These are phyloP conservation scores for Fagopyrum homotropicum DNA, from an alignment of 148 eudicot genomes.

Conservation along the genomic window DNA sequence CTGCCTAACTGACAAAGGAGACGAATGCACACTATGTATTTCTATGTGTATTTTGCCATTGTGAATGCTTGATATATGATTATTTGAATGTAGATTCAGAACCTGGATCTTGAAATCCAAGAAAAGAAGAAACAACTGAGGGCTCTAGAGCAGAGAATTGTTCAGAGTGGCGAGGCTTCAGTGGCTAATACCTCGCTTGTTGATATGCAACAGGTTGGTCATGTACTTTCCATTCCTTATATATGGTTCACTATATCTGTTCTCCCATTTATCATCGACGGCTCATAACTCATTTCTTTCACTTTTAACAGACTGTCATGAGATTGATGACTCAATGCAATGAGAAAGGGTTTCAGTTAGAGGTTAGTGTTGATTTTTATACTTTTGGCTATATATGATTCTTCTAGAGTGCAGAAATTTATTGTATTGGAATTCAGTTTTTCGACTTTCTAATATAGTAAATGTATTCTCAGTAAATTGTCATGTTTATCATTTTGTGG, in stretches of 20 bases:
- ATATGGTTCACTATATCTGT: neutral
- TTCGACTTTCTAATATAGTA: neutral
- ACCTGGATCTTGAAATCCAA: constrained; percentile 76
- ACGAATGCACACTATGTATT: neutral
- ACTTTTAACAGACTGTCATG: constrained; percentile 53
- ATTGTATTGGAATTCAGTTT: neutral
- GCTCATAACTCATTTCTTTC: constrained; percentile 4
- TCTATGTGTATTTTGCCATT: neutral
- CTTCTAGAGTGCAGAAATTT: neutral
- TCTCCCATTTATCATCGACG: neutral
- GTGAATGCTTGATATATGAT: neutral
- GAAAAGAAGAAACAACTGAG: constrained; percentile 86
- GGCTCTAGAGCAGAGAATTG: constrained; percentile 74
- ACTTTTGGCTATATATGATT: neutral
- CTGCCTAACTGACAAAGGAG: neutral
- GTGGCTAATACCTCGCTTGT: constrained; percentile 69
- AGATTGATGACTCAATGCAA: constrained; percentile 80
- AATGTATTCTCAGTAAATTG: neutral
- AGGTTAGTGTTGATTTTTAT: constrained; percentile 37
- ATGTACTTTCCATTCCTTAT: constrained; percentile 6
- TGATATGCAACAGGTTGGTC: constrained; percentile 98
- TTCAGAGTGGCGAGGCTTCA: constrained; percentile 77
- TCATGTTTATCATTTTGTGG: neutral
- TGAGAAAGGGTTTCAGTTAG: constrained; percentile 87
- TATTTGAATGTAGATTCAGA: constrained; percentile 50